A percentile compares a stretch with the other conserved stretches of the same genome.
Conservation (phyloP, 1,139 yeast genomes). For the Suhomyces kunorum region DNA sequence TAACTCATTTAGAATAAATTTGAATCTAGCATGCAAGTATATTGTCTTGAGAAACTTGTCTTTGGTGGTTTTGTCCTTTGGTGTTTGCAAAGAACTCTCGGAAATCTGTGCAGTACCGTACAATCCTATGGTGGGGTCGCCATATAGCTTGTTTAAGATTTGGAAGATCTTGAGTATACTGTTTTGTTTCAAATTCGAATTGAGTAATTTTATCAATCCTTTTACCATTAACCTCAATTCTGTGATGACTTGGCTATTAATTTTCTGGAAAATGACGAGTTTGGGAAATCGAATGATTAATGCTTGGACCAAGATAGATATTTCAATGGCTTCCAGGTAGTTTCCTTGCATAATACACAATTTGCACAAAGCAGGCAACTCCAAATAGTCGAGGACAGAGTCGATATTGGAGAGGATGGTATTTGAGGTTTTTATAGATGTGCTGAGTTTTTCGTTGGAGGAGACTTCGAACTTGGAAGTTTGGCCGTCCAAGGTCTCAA, state of each 20-base stretch:
- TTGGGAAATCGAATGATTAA: slow-evolving; percentile 69
- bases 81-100: slow-evolving; percentile 28
- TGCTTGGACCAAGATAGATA: slow-evolving; percentile 69
- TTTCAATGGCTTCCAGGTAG: slow-evolving; percentile 85
- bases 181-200: slow-evolving; percentile 77
- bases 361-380: slow-evolving; percentile 76
- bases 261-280: slow-evolving; percentile 53
- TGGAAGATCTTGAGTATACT: slow-evolving; percentile 77
- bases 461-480: slow-evolving; percentile 17
- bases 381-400: slow-evolving; percentile 73
- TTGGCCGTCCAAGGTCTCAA: slow-evolving; percentile 11
- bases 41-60: slow-evolving; percentile 44
- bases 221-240: slow-evolving; percentile 67
- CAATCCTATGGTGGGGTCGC: slow-evolving; percentile 11
- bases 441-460: slow-evolving; percentile 26
- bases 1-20: slow-evolving; percentile 61
- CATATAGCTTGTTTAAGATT: slow-evolving; percentile 60
- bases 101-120: neutral
- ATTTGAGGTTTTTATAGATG: slow-evolving; percentile 29
- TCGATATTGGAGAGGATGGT: slow-evolving; percentile 64
- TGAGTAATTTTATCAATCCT: slow-evolving; percentile 66
- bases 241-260: slow-evolving; percentile 54
- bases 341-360: slow-evolving; percentile 87
- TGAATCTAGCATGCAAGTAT: slow-evolving; percentile 56
- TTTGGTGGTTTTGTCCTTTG: slow-evolving; percentile 17